A percentile compares a stretch with the other conserved stretches of the same genome.
These are phyloP conservation scores for Botrytis elliptica DNA, from an alignment of 2,329 filamentous ascomycete species.

Conservation along the genomic window DNA sequence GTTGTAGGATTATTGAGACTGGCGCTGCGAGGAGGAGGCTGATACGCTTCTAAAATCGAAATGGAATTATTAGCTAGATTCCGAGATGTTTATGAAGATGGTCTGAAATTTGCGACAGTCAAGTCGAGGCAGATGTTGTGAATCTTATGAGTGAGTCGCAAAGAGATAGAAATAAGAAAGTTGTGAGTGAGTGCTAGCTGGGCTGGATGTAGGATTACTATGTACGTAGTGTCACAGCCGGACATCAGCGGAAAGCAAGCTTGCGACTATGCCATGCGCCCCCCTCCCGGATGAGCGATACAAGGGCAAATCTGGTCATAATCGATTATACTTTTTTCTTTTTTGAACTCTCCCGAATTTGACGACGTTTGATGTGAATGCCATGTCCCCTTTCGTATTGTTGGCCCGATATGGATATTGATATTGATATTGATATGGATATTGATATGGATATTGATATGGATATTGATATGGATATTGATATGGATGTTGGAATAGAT, in stretches of 20 bases:
- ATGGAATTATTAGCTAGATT: neutral
- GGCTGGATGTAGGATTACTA: neutral
- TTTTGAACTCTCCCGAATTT: neutral
- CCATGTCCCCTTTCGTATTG: neutral
- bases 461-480: neutral
- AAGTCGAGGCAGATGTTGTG: neutral
- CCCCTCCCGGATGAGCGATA: neutral
- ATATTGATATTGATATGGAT: neutral
- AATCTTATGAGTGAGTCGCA: neutral
- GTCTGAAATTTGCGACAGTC: neutral
- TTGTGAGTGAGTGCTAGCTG: neutral
- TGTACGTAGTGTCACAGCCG: neutral
- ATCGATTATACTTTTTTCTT: neutral
- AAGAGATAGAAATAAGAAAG: neutral
- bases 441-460: neutral
- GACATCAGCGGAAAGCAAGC: neutral
- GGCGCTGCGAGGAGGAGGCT: constrained; percentile 16
- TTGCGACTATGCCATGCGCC: constrained; percentile 11
- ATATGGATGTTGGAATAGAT: neutral
- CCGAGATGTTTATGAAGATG: neutral
- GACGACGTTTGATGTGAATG: neutral
- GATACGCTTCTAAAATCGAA: constrained; percentile 2
- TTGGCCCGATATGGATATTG: neutral
- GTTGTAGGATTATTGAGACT: constrained; percentile 2
- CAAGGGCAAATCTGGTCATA: neutral